Base-by-base conservation (phyloP, 805 yeast species). In the Yarrowia bubula region DNA sequence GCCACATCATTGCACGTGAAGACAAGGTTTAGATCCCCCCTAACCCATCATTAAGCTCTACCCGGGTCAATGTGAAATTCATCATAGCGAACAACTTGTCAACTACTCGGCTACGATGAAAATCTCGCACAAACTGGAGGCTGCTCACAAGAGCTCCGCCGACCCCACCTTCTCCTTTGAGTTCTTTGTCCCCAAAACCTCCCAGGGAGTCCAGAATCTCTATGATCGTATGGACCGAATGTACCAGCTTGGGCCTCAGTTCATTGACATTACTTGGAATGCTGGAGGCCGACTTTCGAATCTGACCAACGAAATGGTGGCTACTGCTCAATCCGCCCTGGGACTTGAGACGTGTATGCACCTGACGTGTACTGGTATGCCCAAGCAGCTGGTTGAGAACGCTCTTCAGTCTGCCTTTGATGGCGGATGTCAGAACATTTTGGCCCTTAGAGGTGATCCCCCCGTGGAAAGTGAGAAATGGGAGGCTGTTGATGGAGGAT, bases 271-370 rank as follows among this genome's bases (percentile, higher is more conserved):
- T 68, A 95, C 99, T 0, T 95, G 99, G 99, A 93, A 93, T 73
- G 99, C 99, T 3, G 99, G 99, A 44, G 98, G 98, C 6, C 82
- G 96, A 33, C 77, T 88, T 58, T 86, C 96, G 13, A 85, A 86
- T 47, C 78, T 92, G 68, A 92, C 99, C 28, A 88, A 92, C 39
- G 98, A 95, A 70, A 87, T 95, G 84, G 96, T 95, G 5, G 84
- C 91, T 70, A 91, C 96, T 2, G 85, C 98, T 0, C 96, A 92
- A 70, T 86, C 92, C 2, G 92, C 91, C 2, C 80, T 92, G 65
- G 98, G 98, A 8, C 79, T 93, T 67, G 98, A 93, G 72, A 93
- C 98, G 0, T 95, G 98, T 75, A 92, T 95, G 97, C 99, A 95
- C 76, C 81, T 95, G 77, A 95, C 99, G 1, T 95, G 99, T 73